Conservation (phyloP, 2,329 filamentous ascomycete species). For the Onygenales sp. region DNA sequence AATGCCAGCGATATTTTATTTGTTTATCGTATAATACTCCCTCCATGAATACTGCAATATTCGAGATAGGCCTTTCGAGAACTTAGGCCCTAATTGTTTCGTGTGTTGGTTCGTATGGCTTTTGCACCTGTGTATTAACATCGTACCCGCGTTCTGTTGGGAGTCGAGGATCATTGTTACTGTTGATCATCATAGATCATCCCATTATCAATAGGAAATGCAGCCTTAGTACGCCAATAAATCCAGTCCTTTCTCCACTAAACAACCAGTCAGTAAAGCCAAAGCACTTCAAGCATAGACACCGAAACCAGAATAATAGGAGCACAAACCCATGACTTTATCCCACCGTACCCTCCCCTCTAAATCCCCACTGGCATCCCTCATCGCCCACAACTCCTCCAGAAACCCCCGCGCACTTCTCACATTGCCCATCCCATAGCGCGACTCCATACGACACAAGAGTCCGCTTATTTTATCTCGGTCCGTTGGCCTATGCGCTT, state of each 20-base stretch:
- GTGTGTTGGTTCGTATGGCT: no score
- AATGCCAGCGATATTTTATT: no score
- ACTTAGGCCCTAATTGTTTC: no score
- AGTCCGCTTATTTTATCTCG: slow-evolving; percentile 42
- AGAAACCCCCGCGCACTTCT: slow-evolving; percentile 52
- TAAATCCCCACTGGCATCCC: slow-evolving; percentile 9
- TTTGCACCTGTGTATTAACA: no score
- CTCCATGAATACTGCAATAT: no score
- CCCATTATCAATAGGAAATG: no score
- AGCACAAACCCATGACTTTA: slow-evolving; percentile 13
- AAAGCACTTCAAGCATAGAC: no score
- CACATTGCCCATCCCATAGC: slow-evolving; percentile 59
- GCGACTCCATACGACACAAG: slow-evolving; percentile 45
- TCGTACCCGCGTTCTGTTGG: no score
- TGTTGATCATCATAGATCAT: no score
- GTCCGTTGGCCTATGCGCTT: slow-evolving; percentile 44
- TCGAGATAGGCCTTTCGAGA: no score
- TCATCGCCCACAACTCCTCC: slow-evolving; percentile 47
- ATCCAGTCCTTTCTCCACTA: background rate
- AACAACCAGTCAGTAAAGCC: background rate
- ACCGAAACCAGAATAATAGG: background rate
- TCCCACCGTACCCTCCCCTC: slow-evolving; percentile 13
- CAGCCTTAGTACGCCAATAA: background rate
- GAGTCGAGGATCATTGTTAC: no score
- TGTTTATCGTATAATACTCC: no score